Percentiles rank a stretch among this genome's conserved stretches.
phyloP scores from a whole-genome alignment of 306 rosid species.

The Malus sylvestris region DNA sequence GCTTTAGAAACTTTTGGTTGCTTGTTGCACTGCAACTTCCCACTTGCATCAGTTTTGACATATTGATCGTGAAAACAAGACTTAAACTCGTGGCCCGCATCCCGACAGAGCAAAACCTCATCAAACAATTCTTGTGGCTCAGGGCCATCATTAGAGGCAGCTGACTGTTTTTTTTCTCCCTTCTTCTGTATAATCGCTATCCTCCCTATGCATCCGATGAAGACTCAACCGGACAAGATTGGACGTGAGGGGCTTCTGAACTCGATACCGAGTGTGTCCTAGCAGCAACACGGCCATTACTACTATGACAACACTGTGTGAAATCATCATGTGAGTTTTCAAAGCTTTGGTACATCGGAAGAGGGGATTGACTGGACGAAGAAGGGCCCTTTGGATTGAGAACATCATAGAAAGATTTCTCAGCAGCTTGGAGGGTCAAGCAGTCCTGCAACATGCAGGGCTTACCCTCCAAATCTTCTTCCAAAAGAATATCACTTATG shows the following conservation, averaged over 20 bases:
- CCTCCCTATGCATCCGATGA: conserved; percentile 4
- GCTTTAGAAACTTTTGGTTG: background rate
- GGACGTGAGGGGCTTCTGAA: conserved; percentile 6
- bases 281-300: conserved; percentile 11
- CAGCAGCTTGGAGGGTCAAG: conserved; percentile 27
- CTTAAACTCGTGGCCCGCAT: background rate
- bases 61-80: background rate
- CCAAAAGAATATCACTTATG: conserved; percentile 24
- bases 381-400: conserved; percentile 24
- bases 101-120: conserved; percentile 14
- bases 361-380: background rate
- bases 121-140: conserved; percentile 31
- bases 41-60: conserved; percentile 1
- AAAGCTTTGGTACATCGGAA: background rate
- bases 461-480: conserved; percentile 22
- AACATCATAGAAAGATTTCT: conserved; percentile 24
- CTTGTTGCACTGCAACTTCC: background rate
- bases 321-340: conserved; percentile 17
- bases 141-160: conserved; percentile 13
- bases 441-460: conserved; percentile 17
- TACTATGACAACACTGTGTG: background rate
- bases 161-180: conserved; percentile 25
- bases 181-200: conserved; percentile 8
- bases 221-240: conserved; percentile 24
- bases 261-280: conserved; percentile 15